Evolutionary conservation across 2,329 filamentous ascomycete species (phyloP), one percentile per base, ranked within the genome.

Genomic region (Fusarium fracticaudum): DNA sequence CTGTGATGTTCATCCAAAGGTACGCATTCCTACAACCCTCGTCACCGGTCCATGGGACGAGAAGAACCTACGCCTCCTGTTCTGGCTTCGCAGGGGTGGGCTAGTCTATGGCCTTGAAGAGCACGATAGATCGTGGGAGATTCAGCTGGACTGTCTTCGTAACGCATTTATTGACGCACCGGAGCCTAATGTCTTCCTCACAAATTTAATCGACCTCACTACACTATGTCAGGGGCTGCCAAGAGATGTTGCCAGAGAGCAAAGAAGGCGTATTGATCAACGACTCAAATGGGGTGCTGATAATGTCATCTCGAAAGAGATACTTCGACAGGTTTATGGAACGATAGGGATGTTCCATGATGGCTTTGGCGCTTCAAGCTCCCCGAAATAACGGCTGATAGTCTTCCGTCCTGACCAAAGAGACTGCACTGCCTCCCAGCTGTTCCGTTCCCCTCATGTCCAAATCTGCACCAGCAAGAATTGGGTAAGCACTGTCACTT

Each of bases 21-120:
- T 80, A 8, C 81, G 79, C n/a, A 80, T 87, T 44, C 86, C 86
- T 12, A 78, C 79, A 17, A 48, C 68, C 9, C 81, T 87, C 33
- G 64, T 87, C 38, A 82, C 80, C 0, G 85, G 85, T 0, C 84
- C 85, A 1, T 86, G 84, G 84, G 76, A 82, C 31, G 82, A 83
- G 8, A 81, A 82, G 43, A 76, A 80, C 47, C 76, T 80, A 31
- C 81, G 83, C 44, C 84, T 85, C 35, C 78, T 87, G 10, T 86
- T 86, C 75, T 87, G 86, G 86, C 79, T 87, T 26, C 77, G 82
- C 15, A 81, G 84, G 41, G 83, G 80, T 11, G 85, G 85, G 20
- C 79, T 83, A 59, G 44, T 70, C 13, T 71, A 54, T 38, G 75
- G 72, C 9, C 48, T 83, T 14, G 77, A 79, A 26, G 68, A 78